phyloP scores from a whole-genome alignment of 345 rosid genomes.

The Populus deltoides region DNA sequence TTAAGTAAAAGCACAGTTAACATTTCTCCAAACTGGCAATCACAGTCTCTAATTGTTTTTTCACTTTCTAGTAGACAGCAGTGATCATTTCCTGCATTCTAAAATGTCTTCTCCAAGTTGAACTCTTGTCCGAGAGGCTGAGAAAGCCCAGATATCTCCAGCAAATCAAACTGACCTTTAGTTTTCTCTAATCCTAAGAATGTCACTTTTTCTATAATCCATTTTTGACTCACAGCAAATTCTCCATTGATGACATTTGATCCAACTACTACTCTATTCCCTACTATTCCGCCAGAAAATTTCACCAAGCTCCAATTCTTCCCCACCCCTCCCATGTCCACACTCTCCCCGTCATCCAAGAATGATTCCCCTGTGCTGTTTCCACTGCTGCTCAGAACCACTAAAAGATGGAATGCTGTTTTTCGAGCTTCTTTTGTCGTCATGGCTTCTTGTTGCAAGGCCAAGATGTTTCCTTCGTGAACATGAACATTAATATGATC shows the following conservation, averaged over 20 bases:
- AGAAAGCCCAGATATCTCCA: slow-evolving; percentile 16
- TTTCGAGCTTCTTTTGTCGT: slow-evolving; percentile 52
- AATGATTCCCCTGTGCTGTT: slow-evolving; percentile 53
- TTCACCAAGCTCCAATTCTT: slow-evolving; percentile 51
- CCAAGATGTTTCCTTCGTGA: slow-evolving; percentile 56
- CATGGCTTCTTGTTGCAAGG: slow-evolving; percentile 69
- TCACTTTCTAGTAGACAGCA: neutral
- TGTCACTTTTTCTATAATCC: slow-evolving; percentile 50
- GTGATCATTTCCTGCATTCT: neutral
- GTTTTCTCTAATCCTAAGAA: slow-evolving; percentile 46
- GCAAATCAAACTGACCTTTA: slow-evolving; percentile 18
- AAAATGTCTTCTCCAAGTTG: slow-evolving; percentile 20
- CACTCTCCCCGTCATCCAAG: slow-evolving; percentile 64
- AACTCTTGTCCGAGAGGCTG: slow-evolving; percentile 18
- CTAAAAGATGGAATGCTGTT: slow-evolving; percentile 51
- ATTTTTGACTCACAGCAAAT: slow-evolving; percentile 47
- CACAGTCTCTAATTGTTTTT: neutral
- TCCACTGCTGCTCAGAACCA: slow-evolving; percentile 37
- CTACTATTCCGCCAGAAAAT: slow-evolving; percentile 32
- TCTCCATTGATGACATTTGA: slow-evolving; percentile 50
- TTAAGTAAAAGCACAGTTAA: no score
- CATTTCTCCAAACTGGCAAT: neutral
- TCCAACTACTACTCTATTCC: slow-evolving; percentile 21
- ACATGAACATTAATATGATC: slow-evolving; percentile 63
- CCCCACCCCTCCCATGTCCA: slow-evolving; percentile 51